Conservation (phyloP, 192 early-diverging fungal genomes). For the Backusella macrospora region DNA sequence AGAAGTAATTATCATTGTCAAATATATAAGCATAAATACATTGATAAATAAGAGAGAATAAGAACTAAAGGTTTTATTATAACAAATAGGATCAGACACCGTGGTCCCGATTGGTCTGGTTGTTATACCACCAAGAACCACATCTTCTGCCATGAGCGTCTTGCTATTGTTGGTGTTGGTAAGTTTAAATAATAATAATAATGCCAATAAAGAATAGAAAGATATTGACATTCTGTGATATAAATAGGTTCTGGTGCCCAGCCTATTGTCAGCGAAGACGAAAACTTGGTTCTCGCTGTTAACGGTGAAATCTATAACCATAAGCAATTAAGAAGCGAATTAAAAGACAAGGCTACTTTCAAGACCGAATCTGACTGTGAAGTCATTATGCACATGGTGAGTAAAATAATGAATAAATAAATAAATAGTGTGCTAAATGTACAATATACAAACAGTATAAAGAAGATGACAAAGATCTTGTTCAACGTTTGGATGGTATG, state of each 20-base stretch:
- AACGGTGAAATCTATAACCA: conserved; percentile 99
- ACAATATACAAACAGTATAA: conserved; percentile 63
- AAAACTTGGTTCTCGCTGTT: conserved; percentile 83
- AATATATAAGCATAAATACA: background rate
- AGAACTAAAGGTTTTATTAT: background rate
- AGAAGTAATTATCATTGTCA: conserved; percentile 61
- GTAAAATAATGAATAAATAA: conserved; percentile 1
- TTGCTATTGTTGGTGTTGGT: conserved; percentile 98
- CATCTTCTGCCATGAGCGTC: conserved; percentile 95
- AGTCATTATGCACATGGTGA: conserved; percentile 89
- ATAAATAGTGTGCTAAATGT: background rate
- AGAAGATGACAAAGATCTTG: conserved; percentile 78
- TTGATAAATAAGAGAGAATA: background rate
- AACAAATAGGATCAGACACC: conserved; percentile 79
- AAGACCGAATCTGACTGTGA: conserved; percentile 99
- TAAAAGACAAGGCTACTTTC: conserved; percentile 76
- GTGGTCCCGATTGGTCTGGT: conserved; percentile 98
- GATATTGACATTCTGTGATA: background rate
- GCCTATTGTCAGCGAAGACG: conserved; percentile 91
- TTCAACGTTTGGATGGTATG: conserved; percentile 93
- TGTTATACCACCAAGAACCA: conserved; percentile 79
- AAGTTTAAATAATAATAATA: conserved; percentile 38
- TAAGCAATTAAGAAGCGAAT: conserved; percentile 73
- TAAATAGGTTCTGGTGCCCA: conserved; percentile 88
- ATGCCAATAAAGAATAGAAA: too few species aligned